A percentile compares a stretch with the other conserved stretches of the same genome.
Evolutionary conservation across 129 eudicot genomes (phyloP).

Genomic region (Flaveria trinervia): DNA sequence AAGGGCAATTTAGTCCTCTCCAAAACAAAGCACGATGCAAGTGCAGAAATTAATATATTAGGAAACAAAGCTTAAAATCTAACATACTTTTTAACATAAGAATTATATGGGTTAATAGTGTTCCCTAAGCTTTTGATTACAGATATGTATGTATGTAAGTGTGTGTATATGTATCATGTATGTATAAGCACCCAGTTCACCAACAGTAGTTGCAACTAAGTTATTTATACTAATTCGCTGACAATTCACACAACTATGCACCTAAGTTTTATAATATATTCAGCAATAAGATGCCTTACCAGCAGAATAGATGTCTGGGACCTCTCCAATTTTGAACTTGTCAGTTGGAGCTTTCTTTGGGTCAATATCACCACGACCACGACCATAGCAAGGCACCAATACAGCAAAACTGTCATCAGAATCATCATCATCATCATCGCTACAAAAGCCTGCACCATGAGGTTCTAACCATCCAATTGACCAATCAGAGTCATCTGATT

Average conservation of each 20-base stretch:
- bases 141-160: no score
- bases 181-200: neutral
- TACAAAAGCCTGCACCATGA: conserved; percentile 75
- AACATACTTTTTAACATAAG: neutral
- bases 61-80: no score
- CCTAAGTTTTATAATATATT: conserved; percentile 13
- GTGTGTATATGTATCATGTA: neutral
- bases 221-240: neutral
- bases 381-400: conserved; percentile 79
- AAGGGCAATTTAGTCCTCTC: neutral
- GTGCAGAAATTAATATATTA: neutral
- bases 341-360: conserved; percentile 35
- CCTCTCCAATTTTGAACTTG: conserved; percentile 41
- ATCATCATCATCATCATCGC: conserved; percentile 64
- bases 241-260: conserved; percentile 15
- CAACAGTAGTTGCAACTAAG: neutral
- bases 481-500: conserved; percentile 92
- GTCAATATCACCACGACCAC: conserved; percentile 37
- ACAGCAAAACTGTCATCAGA: conserved; percentile 75
- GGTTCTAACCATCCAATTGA: conserved; percentile 94
- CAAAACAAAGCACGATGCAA: neutral
- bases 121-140: neutral
- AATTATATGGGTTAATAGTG: neutral
- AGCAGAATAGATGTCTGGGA: conserved; percentile 45
- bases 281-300: conserved; percentile 42